Evolutionary conservation across 1,284 basidiomycete genomes (phyloP), one percentile per base, ranked within the genome.

Genomic region (Malassezia nana): DNA sequence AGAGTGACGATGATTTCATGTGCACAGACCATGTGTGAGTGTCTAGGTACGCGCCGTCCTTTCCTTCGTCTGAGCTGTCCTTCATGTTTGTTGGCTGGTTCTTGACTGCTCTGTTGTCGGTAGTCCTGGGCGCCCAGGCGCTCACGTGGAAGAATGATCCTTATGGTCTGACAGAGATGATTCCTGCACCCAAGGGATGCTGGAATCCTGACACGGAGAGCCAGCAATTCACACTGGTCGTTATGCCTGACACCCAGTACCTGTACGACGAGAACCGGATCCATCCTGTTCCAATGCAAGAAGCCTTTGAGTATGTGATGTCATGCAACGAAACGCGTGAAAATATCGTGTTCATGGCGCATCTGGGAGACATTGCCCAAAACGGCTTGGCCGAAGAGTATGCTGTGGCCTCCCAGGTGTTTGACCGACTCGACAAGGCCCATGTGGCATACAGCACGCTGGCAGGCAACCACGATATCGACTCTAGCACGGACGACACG

Each of bases 211-310:
- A 47, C 24, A 5, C 32, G 1, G 33, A 35, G 20, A 35, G 45
- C 20, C 12, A 15, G 16, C 26, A 47, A 28, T 47, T 47, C 15
- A 47, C 45, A 7, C 20, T 47, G 15, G 33, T 26, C 16, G 45
- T 47, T 16, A 47, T 47, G 45, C 45, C 45, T 12, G 45, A 47
- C n/a, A 47, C 45, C 3, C 45, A 47, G 33, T 47, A 47, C 32
- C 22, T 47, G 20, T 47, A 33, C 26, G 45, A 47, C n/a, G 6
- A 47, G 20, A 33, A 47, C 15, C 15, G 45, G 10, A 47, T 47
- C 10, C 45, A 47, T 30, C 45, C 45, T 22, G 31, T 26, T 2
- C 45, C 45, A 13, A 35, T 47, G 45, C 32, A 47, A 47, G 22
- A 18, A 20, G 26, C 45, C 2, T 47, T 47, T 30, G 45, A 47